Base-by-base conservation (phyloP, 495 filamentous ascomycete genomes). In the Aspergillus indologenus region DNA sequence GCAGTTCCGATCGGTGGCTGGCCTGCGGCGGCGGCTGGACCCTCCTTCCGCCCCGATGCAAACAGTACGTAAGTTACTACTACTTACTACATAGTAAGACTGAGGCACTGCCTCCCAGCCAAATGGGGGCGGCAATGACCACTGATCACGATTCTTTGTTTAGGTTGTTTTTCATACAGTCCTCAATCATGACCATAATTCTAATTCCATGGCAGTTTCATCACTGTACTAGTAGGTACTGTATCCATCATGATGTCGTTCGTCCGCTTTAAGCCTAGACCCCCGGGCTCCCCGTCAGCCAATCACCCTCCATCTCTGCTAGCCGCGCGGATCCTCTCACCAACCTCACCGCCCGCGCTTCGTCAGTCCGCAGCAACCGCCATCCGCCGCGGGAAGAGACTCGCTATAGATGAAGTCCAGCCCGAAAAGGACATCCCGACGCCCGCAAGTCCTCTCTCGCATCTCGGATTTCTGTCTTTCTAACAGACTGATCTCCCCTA, bases 401-500 rank as follows among this genome's bases (percentile, higher is more conserved):
- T n/a, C 50, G 42, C 31, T 18, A 29, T 23, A 45, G 20, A 53
- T 34, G 46, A 55, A 56, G 48, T 60, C 40, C 44, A 26, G 48
- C 48, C 48, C 22, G 29, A 50, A 50, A 50, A 26, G 48, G 31
- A 22, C 48, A 29, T 21, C 11, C 17, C 24, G 14, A 26, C 15
- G 15, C 23, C 12, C 23, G 24, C 15, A 17, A 29, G 22, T 15
- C 8, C 23, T 5, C 15, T 43, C 34, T 31, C 40, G 8, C 53
- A 29, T 34, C 47, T 31, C 9, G 34, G 34, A 31, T 20, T 43
- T 20, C 21, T 12, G 45, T 56, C 40, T 11, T 34, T 31, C 14
- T 53, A n/a, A 34, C 45, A 29, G 48, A 29, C 24, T 42, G 43
- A 47, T 26, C 24, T 40, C 43, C 8, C 17, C 63, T 64, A n/a